Percentiles rank a stretch among this genome's conserved stretches.
Evolutionary conservation across 139 green algal genomes (phyloP).

Genomic region (Coelastrella sp.): DNA sequence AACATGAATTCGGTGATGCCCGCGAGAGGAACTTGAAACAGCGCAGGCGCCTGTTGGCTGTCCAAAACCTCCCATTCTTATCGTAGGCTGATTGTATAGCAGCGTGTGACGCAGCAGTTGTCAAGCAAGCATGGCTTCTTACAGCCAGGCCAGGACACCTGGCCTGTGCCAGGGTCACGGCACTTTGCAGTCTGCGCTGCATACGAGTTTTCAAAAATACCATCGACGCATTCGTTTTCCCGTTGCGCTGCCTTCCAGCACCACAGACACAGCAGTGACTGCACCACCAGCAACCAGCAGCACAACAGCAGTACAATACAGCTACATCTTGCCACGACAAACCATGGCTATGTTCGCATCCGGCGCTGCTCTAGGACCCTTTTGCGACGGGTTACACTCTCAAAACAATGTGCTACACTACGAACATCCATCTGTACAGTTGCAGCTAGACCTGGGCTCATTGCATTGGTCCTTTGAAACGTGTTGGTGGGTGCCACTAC

Average conservation of each 20-base stretch:
- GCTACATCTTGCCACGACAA: slow-evolving; percentile 36
- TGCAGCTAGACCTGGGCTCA: slow-evolving; percentile 21
- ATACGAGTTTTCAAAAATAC: too few relatives aligned
- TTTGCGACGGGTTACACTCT: slow-evolving; percentile 75
- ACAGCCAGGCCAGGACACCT: too few relatives aligned
- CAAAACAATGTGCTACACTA: slow-evolving; percentile 76
- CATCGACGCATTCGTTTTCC: too few relatives aligned
- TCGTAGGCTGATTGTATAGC: too few relatives aligned
- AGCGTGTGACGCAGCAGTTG: too few relatives aligned
- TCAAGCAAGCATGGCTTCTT: too few relatives aligned
- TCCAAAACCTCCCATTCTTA: too few relatives aligned
- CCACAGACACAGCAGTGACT: not conserved
- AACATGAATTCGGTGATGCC: too few relatives aligned
- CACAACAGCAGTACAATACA: not conserved
- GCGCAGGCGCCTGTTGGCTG: not conserved
- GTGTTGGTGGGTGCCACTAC: slow-evolving; percentile 78
- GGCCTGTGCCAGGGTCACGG: too few relatives aligned
- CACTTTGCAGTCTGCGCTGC: too few relatives aligned
- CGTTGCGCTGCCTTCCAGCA: not conserved
- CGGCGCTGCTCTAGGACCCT: slow-evolving; percentile 67
- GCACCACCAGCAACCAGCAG: not conserved
- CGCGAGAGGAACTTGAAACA: not conserved
- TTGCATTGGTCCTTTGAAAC: slow-evolving; percentile 57
- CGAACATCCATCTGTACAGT: slow-evolving; percentile 39
- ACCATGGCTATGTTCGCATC: slow-evolving; percentile 50